Evolutionary conservation across 306 rosid genomes (phyloP).

Genomic region (Corylus heterophylla): DNA sequence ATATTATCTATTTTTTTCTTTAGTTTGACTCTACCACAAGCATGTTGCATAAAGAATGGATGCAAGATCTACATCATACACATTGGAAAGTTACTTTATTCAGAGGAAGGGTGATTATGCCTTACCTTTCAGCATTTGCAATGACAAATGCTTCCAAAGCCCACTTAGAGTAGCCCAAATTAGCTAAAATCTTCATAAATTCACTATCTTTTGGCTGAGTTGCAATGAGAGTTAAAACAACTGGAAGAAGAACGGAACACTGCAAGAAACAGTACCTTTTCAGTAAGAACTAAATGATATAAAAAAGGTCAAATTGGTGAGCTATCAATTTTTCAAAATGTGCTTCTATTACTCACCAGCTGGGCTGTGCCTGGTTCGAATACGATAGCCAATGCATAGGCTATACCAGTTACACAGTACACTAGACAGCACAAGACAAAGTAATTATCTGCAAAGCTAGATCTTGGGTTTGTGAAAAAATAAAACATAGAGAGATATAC

Average conservation of each 20-base stretch:
- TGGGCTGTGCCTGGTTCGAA: constrained; percentile 96
- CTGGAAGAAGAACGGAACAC: constrained; percentile 97
- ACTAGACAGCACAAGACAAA: constrained; percentile 75
- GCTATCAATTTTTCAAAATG: background rate
- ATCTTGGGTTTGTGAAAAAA: constrained; percentile 89
- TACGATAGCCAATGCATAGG: constrained; percentile 73
- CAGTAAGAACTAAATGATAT: constrained; percentile 24
- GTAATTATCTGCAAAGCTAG: constrained; percentile 79
- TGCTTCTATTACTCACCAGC: constrained; percentile 57
- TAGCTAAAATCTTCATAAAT: constrained; percentile 57
- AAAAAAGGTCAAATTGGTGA: constrained; percentile 1
- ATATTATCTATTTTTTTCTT: no score
- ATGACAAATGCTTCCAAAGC: constrained; percentile 83
- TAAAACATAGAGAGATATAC: constrained; percentile 94
- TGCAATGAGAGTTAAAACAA: constrained; percentile 82
- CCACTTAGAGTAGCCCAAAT: constrained; percentile 87
- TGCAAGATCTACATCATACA: no score
- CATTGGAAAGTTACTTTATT: background rate
- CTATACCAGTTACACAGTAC: constrained; percentile 94
- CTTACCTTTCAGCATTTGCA: constrained; percentile 91
- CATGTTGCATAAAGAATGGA: no score
- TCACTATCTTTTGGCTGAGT: constrained; percentile 58
- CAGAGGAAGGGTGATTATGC: background rate
- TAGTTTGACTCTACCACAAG: no score
- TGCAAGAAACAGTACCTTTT: constrained; percentile 42